phyloP scores from a whole-genome alignment of 140 eudicot species.

The Erigeron philadelphicus region DNA sequence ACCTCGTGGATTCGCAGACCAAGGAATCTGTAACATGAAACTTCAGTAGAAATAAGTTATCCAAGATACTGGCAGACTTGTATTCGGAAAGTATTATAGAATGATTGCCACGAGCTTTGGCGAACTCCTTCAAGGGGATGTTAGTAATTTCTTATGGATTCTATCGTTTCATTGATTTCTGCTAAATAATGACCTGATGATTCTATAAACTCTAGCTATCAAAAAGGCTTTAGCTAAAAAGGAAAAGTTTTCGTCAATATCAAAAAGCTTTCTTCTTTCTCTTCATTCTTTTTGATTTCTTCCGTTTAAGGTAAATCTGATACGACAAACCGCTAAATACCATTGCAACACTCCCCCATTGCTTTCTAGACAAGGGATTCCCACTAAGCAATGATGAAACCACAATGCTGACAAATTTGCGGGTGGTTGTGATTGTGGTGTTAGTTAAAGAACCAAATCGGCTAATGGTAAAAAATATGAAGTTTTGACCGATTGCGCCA shows the following conservation, averaged over 20 bases:
- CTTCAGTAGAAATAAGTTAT: background rate
- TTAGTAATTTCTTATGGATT: background rate
- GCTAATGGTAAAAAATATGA: conserved; percentile 79
- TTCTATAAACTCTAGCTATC: conserved; percentile 7
- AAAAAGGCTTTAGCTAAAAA: conserved; percentile 9
- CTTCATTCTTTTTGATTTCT: conserved; percentile 46
- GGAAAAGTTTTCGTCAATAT: conserved; percentile 11
- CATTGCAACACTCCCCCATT: conserved; percentile 88
- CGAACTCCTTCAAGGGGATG: too few relatives aligned
- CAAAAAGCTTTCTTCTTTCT: conserved; percentile 39
- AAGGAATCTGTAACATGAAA: background rate
- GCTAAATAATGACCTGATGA: conserved; percentile 11
- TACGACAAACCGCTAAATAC: conserved; percentile 81
- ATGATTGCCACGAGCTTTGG: too few relatives aligned
- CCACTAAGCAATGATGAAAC: conserved; percentile 87
- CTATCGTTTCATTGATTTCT: background rate
- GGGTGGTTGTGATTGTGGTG: conserved; percentile 94
- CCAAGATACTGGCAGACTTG: background rate
- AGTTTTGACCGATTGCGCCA: conserved; percentile 93
- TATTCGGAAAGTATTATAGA: background rate
- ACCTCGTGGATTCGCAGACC: background rate
- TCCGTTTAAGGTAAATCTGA: conserved; percentile 86
- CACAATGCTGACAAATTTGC: conserved; percentile 87
- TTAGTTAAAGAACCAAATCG: conserved; percentile 93
- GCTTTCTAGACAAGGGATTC: conserved; percentile 73